Base-by-base conservation (phyloP, 352 stramenopile genomes). In the Blastocystis sp. region DNA sequence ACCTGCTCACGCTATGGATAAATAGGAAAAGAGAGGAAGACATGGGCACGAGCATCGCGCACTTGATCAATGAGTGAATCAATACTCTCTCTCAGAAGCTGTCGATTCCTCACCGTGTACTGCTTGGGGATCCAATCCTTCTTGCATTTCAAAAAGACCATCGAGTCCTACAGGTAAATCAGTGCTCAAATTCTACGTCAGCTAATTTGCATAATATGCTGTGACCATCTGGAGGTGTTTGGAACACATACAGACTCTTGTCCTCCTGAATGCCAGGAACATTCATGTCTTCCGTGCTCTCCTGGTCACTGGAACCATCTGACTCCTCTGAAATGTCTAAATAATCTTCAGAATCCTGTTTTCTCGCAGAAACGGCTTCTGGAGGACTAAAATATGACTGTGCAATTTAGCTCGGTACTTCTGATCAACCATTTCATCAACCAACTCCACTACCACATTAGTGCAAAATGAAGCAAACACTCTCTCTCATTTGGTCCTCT, bases 41-140 rank as follows among this genome's bases (percentile, higher is more conserved):
- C 73, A 2, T 55, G 73, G 37, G 62, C 45, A 8, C 47, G 37
- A 59, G 34, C 29, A 20, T 84, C 73, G 26, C 54, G 73, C 39
- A 66, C 73, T 45, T 68, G 29, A 39, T 84, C 73, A n/a, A 84
- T 84, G 2, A 84, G 9, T n/a, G n/a, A n/a, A 29, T 84, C 73
- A 26, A 84, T 84, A 9, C 34, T n/a, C 62, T 84, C 54, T 7
- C n/a, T 53, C 53, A 68, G 47, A 0, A 68, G 50, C 34, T 9
- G 13, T 9, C 3, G 13, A 26, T 62, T 11, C 6, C 6, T 23
- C 15, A 45, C 39, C 37, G 0, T 45, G n/a, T 80, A 29, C 20
- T 63, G 37, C 29, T 54, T 39, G 20, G 29, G 26, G 23, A 37
- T 80, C 70, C 39, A 75, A 41, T 75, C 15, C 50, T 63, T 80